Conservation (phyloP, 352 stramenopile species). For the Globisporangium nagaii region DNA sequence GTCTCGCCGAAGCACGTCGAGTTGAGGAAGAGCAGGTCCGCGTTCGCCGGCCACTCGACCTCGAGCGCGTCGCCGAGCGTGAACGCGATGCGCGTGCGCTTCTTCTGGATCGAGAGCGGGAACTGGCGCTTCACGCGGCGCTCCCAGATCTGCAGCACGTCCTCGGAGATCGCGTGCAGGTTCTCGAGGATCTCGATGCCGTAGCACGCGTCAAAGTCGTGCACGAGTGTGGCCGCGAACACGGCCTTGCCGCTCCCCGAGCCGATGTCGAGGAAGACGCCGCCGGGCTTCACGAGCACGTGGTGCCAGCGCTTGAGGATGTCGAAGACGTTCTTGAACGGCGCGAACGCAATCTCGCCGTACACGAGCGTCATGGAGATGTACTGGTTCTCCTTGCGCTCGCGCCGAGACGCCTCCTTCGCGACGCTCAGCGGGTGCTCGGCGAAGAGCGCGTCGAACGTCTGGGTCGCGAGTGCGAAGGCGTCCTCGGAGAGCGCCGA, state of each 20-base stretch:
- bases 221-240: slow-evolving; percentile 75
- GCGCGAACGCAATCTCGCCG: slow-evolving; percentile 83
- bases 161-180: slow-evolving; percentile 51
- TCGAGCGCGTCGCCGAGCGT: slow-evolving; percentile 57
- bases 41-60: slow-evolving; percentile 55
- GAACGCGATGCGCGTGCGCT: slow-evolving; percentile 68
- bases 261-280: slow-evolving; percentile 85
- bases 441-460: slow-evolving; percentile 45
- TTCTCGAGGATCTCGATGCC: slow-evolving; percentile 88
- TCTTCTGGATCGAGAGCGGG: slow-evolving; percentile 53
- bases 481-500: slow-evolving; percentile 23
- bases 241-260: slow-evolving; percentile 85
- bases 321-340: slow-evolving; percentile 68
- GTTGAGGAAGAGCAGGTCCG: slow-evolving; percentile 85
- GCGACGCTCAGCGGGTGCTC: slow-evolving; percentile 35
- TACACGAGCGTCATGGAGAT: slow-evolving; percentile 81
- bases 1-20: slow-evolving; percentile 83
- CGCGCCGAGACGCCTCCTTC: slow-evolving; percentile 29
- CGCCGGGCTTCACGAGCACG: slow-evolving; percentile 56
- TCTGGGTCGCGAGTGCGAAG: slow-evolving; percentile 11
- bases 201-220: slow-evolving; percentile 81
- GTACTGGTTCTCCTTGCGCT: slow-evolving; percentile 50
- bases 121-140: slow-evolving; percentile 41
- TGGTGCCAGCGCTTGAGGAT: slow-evolving; percentile 53
- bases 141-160: slow-evolving; percentile 57